Percentiles rank a stretch among this genome's conserved stretches.
These are phyloP conservation scores for Oenanthe javanica DNA, from an alignment of 140 eudicot species.

Conservation along the genomic window DNA sequence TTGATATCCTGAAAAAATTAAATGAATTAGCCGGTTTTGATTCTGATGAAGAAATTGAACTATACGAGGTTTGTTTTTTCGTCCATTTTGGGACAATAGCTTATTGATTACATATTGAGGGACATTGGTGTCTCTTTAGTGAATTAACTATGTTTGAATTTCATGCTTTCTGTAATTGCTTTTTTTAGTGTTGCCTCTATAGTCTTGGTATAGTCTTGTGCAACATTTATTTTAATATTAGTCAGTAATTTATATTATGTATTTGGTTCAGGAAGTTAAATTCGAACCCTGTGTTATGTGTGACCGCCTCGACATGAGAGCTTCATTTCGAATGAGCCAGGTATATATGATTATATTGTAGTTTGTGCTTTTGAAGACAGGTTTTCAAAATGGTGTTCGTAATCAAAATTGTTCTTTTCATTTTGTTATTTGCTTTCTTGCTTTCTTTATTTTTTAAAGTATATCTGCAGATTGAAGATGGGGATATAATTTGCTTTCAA, in stretches of 20 bases:
- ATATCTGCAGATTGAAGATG: slow-evolving; percentile 62
- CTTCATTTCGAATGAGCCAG: slow-evolving; percentile 60
- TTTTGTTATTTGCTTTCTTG: background rate
- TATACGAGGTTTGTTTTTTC: slow-evolving; percentile 61
- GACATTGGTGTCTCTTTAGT: background rate
- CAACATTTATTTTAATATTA: background rate
- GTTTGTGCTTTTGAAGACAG: background rate
- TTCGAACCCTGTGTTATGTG: slow-evolving; percentile 71
- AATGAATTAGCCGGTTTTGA: slow-evolving; percentile 84
- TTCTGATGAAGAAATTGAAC: slow-evolving; percentile 76
- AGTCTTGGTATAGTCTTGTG: background rate
- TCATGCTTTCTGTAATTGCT: too few relatives aligned
- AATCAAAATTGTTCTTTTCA: background rate
- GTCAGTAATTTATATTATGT: background rate
- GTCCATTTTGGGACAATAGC: background rate
- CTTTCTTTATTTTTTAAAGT: background rate
- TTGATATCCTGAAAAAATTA: slow-evolving; percentile 56
- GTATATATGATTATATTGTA: slow-evolving; percentile 16
- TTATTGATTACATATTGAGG: background rate
- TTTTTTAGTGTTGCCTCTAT: background rate
- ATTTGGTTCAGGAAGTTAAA: slow-evolving; percentile 52
- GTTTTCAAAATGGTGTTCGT: background rate
- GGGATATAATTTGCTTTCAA: slow-evolving; percentile 83
- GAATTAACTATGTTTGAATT: background rate
- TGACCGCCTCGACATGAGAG: slow-evolving; percentile 52